Evolutionary conservation across 1,284 basidiomycete species (phyloP), one percentile per base, ranked within the genome.

Genomic region (Sanguinoderma infundibulare): DNA sequence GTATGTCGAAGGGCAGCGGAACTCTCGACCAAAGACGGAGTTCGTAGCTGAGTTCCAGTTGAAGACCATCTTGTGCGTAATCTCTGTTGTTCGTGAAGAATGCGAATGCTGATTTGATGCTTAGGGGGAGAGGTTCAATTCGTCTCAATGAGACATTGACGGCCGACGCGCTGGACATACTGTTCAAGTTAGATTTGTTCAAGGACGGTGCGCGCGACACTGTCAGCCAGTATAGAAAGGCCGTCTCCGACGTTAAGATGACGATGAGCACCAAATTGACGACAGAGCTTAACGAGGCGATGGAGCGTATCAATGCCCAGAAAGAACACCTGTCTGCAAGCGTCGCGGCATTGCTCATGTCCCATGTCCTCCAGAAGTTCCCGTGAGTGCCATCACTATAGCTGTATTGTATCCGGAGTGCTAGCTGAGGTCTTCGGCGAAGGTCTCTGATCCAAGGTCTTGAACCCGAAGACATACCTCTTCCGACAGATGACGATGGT

Each of bases 1-100:
- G 24, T 61, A 56, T 22, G 32, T 59, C 4, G 35, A 55, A 12
- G 58, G 39, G 14, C 51, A 55, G 22, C 12, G 24, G 17, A 44
- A 1, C 20, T 35, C 8, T 20, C 22, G 24, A 22, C 26, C 26
- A n/a, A n/a, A 32, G 1, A 32, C 28, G n/a, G 30, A 50, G 2
- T 32, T 20, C 32, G 20, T 54, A 7, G 14, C 15, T 5, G 39
- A 42, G 10, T 22, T 22, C 9, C 36, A 39, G 5, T 42, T 54
- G 39, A 54, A 42, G 9, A 28, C 42, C 14, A 24, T 54, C 8
- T 12, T 54, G 53, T 54, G 42, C 30, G 53, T 42, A 15, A n/a
- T 54, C 20, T 24, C 4, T 35, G 8, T 30, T 24, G n/a, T 30
- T 35, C 46, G 15, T 50, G 20, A n/a, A 15, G 8, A n/a, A n/a